Evolutionary conservation across 768 basidiomycete genomes (phyloP).

Genomic region (Tricholoma sp.): DNA sequence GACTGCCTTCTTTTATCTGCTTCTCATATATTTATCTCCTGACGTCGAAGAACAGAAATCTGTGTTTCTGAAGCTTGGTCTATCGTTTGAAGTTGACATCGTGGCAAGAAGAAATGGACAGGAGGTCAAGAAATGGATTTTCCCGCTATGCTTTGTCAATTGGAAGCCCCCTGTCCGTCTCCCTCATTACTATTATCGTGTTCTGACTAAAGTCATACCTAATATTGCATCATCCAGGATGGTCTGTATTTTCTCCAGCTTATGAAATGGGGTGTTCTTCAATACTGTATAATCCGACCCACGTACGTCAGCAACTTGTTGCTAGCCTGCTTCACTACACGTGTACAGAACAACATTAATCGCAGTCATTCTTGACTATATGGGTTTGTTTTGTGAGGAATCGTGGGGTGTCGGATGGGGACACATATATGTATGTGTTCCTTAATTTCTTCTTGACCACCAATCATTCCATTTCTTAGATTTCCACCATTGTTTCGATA

Average conservation of each 20-base stretch:
- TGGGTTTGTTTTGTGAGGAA: slow-evolving; percentile 67
- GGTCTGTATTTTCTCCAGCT: slow-evolving; percentile 66
- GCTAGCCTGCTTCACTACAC: neutral
- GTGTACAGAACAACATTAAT: slow-evolving; percentile 45
- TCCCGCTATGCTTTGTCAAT: slow-evolving; percentile 58
- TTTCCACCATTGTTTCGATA: slow-evolving; percentile 54
- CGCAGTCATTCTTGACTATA: slow-evolving; percentile 57
- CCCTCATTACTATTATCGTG: neutral
- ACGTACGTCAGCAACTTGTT: slow-evolving; percentile 34
- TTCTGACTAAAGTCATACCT: neutral
- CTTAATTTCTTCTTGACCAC: neutral
- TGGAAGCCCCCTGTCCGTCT: slow-evolving; percentile 53
- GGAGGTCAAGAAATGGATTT: slow-evolving; percentile 56
- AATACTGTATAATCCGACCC: slow-evolving; percentile 66
- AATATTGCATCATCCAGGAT: slow-evolving; percentile 33
- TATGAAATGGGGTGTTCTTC: slow-evolving; percentile 74
- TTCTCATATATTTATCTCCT: slow-evolving; percentile 65
- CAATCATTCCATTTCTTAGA: slow-evolving; percentile 28
- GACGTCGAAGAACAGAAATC: slow-evolving; percentile 55
- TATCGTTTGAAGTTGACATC: slow-evolving; percentile 52
- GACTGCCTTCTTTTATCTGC: slow-evolving; percentile 74
- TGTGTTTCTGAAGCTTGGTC: slow-evolving; percentile 50
- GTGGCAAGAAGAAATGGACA: slow-evolving; percentile 38
- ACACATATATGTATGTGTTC: slow-evolving; percentile 53
- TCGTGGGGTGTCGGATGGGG: slow-evolving; percentile 68